Percentiles rank a stretch among this genome's conserved stretches.
Evolutionary conservation across 2,329 filamentous ascomycete genomes (phyloP).

Genomic region (Colletotrichum tofieldiae): DNA sequence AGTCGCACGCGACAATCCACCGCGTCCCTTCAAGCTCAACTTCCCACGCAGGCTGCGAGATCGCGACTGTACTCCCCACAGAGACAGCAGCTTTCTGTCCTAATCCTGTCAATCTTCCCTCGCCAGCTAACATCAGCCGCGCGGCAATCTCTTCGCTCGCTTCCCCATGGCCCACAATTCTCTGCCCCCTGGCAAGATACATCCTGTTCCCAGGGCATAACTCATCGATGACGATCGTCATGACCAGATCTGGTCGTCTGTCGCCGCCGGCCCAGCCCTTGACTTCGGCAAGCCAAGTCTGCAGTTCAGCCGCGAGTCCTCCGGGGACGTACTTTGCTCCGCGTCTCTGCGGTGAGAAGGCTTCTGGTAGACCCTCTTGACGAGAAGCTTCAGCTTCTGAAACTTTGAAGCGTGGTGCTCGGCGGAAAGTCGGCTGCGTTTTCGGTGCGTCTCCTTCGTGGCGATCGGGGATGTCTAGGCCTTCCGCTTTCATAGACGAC

Average conservation of each 20-base stretch:
- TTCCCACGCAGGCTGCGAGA: constrained; percentile 58
- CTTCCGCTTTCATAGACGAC: constrained; percentile 40
- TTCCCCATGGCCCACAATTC: constrained; percentile 25
- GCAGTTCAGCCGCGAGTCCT: constrained; percentile 57
- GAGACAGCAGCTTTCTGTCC: constrained; percentile 49
- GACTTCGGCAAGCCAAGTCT: constrained; percentile 59
- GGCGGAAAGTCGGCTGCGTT: constrained; percentile 57
- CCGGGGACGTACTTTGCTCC: constrained; percentile 54
- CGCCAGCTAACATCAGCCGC: constrained; percentile 56
- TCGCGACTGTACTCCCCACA: constrained; percentile 51
- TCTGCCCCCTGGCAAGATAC: constrained; percentile 51
- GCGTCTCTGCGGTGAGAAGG: constrained; percentile 55
- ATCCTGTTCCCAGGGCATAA: constrained; percentile 52
- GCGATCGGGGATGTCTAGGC: constrained; percentile 3
- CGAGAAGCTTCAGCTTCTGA: constrained; percentile 45
- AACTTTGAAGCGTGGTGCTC: constrained; percentile 58
- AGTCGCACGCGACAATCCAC: constrained; percentile 59
- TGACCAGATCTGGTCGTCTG: constrained; percentile 34
- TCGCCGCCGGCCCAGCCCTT: constrained; percentile 51
- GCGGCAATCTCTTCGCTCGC: constrained; percentile 21
- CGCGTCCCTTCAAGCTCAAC: constrained; percentile 50
- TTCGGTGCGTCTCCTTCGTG: constrained; percentile 18
- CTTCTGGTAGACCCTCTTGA: constrained; percentile 47
- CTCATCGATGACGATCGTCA: constrained; percentile 51
- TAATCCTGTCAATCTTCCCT: constrained; percentile 56